Evolutionary conservation across 2,329 filamentous ascomycete genomes (phyloP).

Genomic region (Neurospora sp.): DNA sequence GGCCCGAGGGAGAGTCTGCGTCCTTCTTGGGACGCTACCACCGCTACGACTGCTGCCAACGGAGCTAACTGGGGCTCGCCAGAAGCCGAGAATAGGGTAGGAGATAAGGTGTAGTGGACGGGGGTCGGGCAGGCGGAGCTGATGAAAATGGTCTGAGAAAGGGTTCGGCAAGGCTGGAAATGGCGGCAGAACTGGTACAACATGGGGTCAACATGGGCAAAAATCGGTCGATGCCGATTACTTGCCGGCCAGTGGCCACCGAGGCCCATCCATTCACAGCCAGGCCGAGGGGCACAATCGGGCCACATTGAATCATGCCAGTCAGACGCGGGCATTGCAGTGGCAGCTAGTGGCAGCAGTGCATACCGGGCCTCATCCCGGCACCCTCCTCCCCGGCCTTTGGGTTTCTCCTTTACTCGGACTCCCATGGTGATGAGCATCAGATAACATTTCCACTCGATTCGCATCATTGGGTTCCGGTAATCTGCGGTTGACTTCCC

Average conservation of each 20-base stretch:
- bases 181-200: conserved; percentile 14
- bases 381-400: background rate
- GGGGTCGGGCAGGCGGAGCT: conserved; percentile 14
- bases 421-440: background rate
- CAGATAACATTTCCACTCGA: background rate
- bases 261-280: conserved; percentile 1
- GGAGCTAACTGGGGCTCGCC: background rate
- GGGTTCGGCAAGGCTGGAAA: conserved; percentile 13
- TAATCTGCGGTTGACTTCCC: background rate
- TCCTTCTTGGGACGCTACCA: background rate
- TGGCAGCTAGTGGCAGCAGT: background rate
- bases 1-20: background rate
- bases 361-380: background rate
- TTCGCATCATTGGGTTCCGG: background rate
- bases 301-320: conserved; percentile 18
- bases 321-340: background rate
- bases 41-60: background rate
- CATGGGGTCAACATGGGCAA: conserved; percentile 6
- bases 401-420: background rate
- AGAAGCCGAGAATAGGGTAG: conserved; percentile 1
- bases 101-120: conserved; percentile 12
- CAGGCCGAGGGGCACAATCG: conserved; percentile 11
- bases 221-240: conserved; percentile 23
- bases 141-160: conserved; percentile 23
- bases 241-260: conserved; percentile 15